These are phyloP conservation scores for Thraustochytrium striatum DNA, from an alignment of 352 stramenopile species.

Conservation along the genomic window DNA sequence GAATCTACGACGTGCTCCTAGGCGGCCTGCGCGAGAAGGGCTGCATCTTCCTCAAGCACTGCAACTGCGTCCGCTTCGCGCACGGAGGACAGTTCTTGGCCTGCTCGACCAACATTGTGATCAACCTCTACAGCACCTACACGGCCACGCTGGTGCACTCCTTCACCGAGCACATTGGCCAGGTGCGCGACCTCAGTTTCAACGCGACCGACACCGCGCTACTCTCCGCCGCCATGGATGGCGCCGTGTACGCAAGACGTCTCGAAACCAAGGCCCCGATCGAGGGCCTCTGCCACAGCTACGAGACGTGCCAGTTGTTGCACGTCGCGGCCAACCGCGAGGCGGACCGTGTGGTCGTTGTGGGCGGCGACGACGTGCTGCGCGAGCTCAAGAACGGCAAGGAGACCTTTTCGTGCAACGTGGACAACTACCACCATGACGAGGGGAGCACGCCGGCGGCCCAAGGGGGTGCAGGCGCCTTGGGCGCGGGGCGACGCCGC, in stretches of 20 bases:
- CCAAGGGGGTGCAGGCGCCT: too few relatives aligned
- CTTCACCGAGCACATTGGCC: slow-evolving; percentile 82
- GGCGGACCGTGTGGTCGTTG: slow-evolving; percentile 5
- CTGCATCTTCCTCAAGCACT: slow-evolving; percentile 78
- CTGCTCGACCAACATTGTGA: slow-evolving; percentile 81
- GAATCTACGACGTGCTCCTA: slow-evolving; percentile 17
- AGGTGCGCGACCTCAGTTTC: slow-evolving; percentile 75
- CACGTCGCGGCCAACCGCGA: not conserved
- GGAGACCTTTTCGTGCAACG: slow-evolving; percentile 7
- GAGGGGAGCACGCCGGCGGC: not conserved
- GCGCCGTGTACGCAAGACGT: slow-evolving; percentile 70
- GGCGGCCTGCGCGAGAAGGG: slow-evolving; percentile 32
- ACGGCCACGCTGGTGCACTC: slow-evolving; percentile 78
- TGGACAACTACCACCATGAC: not conserved
- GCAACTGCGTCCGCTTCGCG: slow-evolving; percentile 79
- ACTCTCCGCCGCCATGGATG: slow-evolving; percentile 79
- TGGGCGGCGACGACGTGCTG: not conserved
- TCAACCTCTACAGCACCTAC: slow-evolving; percentile 85
- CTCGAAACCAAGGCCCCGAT: not conserved
- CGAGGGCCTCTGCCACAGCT: not conserved
- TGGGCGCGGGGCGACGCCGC: too few relatives aligned
- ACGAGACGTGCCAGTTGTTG: slow-evolving; percentile 35
- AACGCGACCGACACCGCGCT: slow-evolving; percentile 74
- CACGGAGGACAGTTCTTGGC: slow-evolving; percentile 85
- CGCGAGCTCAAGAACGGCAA: not conserved